phyloP scores from a whole-genome alignment of 2,329 filamentous ascomycete genomes.

The Trichoderma guizhouense region DNA sequence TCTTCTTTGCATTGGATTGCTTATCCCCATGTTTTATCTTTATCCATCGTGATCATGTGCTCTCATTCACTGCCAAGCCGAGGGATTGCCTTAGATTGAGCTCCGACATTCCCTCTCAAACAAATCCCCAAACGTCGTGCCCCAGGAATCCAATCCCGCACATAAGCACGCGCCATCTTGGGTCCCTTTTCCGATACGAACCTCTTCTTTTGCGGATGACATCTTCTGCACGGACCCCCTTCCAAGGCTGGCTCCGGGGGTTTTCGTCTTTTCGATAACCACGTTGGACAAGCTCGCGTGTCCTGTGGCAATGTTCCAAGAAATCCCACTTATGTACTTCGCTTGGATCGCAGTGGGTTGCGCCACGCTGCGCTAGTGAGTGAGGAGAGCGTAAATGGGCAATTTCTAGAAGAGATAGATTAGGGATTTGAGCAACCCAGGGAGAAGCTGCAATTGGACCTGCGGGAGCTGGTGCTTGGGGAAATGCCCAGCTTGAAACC shows the following conservation, averaged over 20 bases:
- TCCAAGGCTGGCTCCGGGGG: background rate
- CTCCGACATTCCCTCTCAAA: background rate
- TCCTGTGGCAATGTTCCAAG: background rate
- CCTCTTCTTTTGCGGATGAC: background rate
- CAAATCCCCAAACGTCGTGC: background rate
- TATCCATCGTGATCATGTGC: background rate
- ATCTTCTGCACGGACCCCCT: background rate
- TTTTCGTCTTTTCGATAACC: background rate
- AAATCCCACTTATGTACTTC: background rate
- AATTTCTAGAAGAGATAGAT: background rate
- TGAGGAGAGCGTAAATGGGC: background rate
- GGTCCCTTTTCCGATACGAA: background rate
- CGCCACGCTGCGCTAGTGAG: background rate
- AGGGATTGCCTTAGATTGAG: background rate
- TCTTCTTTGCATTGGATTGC: background rate
- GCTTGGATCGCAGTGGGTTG: background rate
- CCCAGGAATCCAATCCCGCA: background rate
- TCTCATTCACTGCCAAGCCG: background rate
- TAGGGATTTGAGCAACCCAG: background rate
- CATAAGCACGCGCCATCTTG: background rate
- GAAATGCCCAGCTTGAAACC: background rate
- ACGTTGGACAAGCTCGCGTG: slow-evolving; percentile 16
- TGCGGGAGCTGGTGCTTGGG: background rate
- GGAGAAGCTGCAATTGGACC: background rate
- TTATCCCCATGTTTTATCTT: background rate